A percentile compares a stretch with the other conserved stretches of the same genome.
Conservation (phyloP, 148 eudicot genomes). For the Fagopyrum esculentum region DNA sequence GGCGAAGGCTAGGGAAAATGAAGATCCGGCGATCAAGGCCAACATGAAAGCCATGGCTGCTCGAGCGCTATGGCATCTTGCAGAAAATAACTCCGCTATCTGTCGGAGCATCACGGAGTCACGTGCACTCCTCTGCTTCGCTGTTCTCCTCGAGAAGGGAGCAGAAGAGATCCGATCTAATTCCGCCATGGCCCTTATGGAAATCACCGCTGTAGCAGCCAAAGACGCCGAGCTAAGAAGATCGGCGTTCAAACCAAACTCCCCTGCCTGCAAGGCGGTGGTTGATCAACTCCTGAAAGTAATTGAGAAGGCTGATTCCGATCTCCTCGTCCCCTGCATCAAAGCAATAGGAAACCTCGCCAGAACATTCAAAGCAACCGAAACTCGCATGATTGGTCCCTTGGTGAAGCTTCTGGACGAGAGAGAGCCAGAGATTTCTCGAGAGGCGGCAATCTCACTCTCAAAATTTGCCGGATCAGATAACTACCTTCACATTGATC, state of each 20-base stretch:
- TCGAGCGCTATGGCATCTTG: conserved; percentile 68
- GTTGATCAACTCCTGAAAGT: conserved; percentile 64
- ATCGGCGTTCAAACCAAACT: conserved; percentile 82
- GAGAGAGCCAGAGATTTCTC: conserved; percentile 54
- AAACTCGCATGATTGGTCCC: conserved; percentile 77
- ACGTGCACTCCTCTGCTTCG: conserved; percentile 75
- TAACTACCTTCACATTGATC: conserved; percentile 76
- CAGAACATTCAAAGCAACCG: conserved; percentile 80
- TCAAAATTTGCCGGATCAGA: conserved; percentile 62
- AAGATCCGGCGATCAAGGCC: conserved; percentile 68
- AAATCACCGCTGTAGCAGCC: conserved; percentile 89
- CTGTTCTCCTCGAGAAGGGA: conserved; percentile 74
- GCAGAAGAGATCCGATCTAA: conserved; percentile 55
- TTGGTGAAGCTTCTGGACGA: conserved; percentile 70
- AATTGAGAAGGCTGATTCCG: conserved; percentile 48
- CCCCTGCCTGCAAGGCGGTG: conserved; percentile 87
- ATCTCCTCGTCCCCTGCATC: conserved; percentile 65
- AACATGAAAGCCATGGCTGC: conserved; percentile 88
- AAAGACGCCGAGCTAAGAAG: conserved; percentile 76
- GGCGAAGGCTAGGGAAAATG: conserved; percentile 46
- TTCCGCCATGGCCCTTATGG: conserved; percentile 90
- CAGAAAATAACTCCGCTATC: conserved; percentile 59
- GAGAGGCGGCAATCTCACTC: conserved; percentile 62
- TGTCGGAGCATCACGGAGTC: conserved; percentile 84
- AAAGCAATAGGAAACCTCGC: conserved; percentile 77